These are phyloP conservation scores for Ampelomyces quisqualis DNA, from an alignment of 2,329 filamentous ascomycete genomes.

Conservation along the genomic window DNA sequence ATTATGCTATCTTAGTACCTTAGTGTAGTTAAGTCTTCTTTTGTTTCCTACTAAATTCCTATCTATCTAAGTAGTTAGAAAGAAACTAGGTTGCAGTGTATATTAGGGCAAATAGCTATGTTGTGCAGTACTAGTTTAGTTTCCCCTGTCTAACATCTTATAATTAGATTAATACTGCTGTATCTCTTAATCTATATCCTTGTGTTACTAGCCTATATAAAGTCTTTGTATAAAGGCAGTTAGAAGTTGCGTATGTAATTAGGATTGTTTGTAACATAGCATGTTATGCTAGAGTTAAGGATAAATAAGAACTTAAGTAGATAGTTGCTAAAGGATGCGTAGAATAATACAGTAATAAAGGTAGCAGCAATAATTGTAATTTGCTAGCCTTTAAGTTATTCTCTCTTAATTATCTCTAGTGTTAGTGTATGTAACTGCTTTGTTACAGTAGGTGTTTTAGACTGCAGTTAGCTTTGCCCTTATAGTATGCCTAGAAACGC, in stretches of 20 bases:
- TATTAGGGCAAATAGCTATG: constrained; percentile 1
- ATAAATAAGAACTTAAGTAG: constrained; percentile 3
- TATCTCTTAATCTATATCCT: constrained; percentile 2
- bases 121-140: constrained; percentile 1
- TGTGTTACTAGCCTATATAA: constrained; percentile 1
- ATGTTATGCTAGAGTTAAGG: constrained; percentile 1
- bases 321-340: neutral
- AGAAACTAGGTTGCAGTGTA: constrained; percentile 4
- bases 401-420: neutral
- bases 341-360: neutral
- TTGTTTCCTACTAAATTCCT: constrained; percentile 4
- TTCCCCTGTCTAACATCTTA: neutral
- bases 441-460: neutral
- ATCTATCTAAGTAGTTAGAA: constrained; percentile 1
- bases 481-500: neutral
- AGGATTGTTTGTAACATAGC: constrained; percentile 2
- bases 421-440: neutral
- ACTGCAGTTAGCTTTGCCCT: neutral
- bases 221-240: neutral
- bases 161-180: neutral
- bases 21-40: neutral
- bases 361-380: neutral
- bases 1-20: neutral
- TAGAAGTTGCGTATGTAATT: neutral
- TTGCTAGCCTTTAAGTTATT: neutral